These are phyloP conservation scores for Taiozyma sp. DNA, from an alignment of 1,139 yeast genomes.

Conservation along the genomic window DNA sequence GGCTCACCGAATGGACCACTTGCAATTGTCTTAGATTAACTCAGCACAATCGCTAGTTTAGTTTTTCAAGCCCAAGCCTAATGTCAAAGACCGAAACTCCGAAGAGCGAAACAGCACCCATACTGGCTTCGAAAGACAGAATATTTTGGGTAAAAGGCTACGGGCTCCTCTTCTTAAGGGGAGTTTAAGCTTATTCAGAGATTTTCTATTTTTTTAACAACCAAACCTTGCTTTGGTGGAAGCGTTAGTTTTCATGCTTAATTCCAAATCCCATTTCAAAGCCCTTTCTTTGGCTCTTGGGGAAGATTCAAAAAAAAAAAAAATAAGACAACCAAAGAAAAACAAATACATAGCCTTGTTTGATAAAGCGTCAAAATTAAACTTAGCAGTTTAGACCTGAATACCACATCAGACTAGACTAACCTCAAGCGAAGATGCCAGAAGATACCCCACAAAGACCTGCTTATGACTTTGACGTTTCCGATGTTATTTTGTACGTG, in stretches of 20 bases:
- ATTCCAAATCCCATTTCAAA: background rate
- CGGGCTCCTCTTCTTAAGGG: too few relatives aligned
- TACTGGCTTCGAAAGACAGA: background rate
- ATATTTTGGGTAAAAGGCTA: too few relatives aligned
- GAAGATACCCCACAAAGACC: background rate
- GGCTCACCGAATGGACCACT: background rate
- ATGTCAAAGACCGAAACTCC: background rate
- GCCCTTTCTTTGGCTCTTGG: background rate
- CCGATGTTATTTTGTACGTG: constrained; percentile 25
- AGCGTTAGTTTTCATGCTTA: background rate
- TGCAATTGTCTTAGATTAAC: background rate
- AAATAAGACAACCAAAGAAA: too few relatives aligned
- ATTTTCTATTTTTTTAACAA: too few relatives aligned
- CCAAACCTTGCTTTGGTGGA: too few relatives aligned
- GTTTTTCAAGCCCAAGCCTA: background rate
- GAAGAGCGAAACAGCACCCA: background rate
- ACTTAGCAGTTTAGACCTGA: background rate
- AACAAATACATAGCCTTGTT: background rate
- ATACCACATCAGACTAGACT: background rate
- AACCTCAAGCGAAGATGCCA: background rate
- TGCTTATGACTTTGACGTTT: constrained; percentile 11
- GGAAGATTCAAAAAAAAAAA: too few relatives aligned
- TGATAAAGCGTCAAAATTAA: background rate
- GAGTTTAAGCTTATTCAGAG: too few relatives aligned
- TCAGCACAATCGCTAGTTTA: background rate